Conservation (phyloP, 2,329 filamentous ascomycete species). For the Apiospora malaysiana region DNA sequence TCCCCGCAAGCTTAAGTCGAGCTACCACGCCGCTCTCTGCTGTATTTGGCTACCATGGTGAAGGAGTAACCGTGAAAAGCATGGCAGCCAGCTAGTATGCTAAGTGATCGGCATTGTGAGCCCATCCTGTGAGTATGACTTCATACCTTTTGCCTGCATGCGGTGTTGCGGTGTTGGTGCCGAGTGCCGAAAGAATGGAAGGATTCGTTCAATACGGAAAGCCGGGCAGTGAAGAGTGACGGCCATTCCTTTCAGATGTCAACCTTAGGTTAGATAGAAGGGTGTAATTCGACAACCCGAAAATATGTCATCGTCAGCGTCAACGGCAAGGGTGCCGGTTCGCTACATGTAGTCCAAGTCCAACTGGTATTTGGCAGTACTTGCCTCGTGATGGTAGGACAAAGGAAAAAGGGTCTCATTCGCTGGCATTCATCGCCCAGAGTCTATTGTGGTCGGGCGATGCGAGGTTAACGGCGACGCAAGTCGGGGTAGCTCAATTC, state of each 20-base stretch:
- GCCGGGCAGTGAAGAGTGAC: too few species aligned
- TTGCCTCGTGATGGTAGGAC: background rate
- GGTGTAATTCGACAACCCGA: background rate
- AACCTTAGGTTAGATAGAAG: background rate
- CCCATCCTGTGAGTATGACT: background rate
- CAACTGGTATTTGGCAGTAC: background rate
- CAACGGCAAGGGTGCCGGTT: background rate
- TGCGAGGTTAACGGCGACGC: background rate
- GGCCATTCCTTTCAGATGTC: too few species aligned
- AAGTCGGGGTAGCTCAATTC: background rate
- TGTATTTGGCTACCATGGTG: background rate
- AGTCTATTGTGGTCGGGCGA: background rate
- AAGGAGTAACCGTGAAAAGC: background rate
- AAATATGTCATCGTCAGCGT: background rate
- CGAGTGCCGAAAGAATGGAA: background rate
- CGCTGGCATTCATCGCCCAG: background rate
- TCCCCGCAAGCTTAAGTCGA: background rate
- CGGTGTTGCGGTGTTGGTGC: background rate
- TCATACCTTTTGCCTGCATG: background rate
- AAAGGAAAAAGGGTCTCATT: background rate
- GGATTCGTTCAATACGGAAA: background rate
- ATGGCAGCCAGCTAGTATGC: background rate
- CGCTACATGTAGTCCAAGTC: background rate
- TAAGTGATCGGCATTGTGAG: background rate
- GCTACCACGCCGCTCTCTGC: background rate